Percentiles rank a stretch among this genome's conserved stretches.
These are phyloP conservation scores for Penicillium steckii DNA, from an alignment of 495 filamentous ascomycete genomes.

Conservation along the genomic window DNA sequence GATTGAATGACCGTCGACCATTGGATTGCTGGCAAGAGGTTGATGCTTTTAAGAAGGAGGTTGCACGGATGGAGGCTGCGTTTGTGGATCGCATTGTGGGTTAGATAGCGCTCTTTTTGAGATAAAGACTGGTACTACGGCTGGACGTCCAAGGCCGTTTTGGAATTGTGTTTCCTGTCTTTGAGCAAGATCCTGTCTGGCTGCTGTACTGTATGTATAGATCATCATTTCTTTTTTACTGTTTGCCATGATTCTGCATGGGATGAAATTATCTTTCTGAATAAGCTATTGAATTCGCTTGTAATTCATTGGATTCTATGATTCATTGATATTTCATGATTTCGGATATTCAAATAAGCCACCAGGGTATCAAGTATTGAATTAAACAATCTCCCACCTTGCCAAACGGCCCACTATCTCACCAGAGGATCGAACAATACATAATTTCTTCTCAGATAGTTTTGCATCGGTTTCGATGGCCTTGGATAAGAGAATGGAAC, in stretches of 20 bases:
- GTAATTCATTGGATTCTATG: background rate
- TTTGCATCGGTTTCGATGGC: conserved; percentile 36
- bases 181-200: conserved; percentile 3
- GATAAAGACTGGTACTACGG: background rate
- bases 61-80: conserved; percentile 74
- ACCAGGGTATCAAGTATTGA: conserved; percentile 16
- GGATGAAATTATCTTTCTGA: conserved; percentile 20
- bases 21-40: conserved; percentile 97
- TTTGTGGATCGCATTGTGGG: conserved; percentile 85
- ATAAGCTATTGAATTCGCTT: background rate
- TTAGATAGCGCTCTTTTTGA: conserved; percentile 20
- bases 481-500: conserved; percentile 62
- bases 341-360: background rate
- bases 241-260: conserved; percentile 21
- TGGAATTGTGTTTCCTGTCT: conserved; percentile 5
- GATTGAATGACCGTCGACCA: conserved; percentile 82
- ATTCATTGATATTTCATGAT: background rate
- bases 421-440: conserved; percentile 79
- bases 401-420: conserved; percentile 74
- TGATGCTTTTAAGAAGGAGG: conserved; percentile 82
- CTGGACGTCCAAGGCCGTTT: conserved; percentile 13
- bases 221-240: conserved; percentile 18
- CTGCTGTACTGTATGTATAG: conserved; percentile 36
- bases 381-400: conserved; percentile 70
- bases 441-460: conserved; percentile 49